These are phyloP conservation scores for Arthrinium phaeospermum DNA, from an alignment of 2,329 filamentous ascomycete genomes.

Conservation along the genomic window DNA sequence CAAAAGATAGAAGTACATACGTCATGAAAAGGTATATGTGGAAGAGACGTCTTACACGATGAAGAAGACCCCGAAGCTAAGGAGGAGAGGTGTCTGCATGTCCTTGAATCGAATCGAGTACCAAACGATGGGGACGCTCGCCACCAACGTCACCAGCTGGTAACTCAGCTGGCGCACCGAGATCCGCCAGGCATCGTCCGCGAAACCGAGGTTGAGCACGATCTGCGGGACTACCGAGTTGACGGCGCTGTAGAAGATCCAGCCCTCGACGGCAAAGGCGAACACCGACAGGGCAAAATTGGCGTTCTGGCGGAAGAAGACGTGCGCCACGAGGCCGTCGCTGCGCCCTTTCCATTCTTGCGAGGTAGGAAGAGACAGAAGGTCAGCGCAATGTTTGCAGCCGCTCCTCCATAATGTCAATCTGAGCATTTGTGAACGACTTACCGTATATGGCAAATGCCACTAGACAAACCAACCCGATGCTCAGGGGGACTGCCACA, in stretches of 20 bases:
- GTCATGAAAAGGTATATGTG: too few relatives aligned
- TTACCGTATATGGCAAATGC: constrained; percentile 48
- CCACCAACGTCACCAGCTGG: constrained; percentile 45
- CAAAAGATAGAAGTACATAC: not conserved
- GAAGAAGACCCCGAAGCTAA: constrained; percentile 54
- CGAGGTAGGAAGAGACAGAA: too few relatives aligned
- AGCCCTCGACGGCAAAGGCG: constrained; percentile 63
- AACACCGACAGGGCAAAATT: constrained; percentile 62
- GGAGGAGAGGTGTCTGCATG: constrained; percentile 51
- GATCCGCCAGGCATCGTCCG: constrained; percentile 52
- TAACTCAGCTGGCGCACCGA: constrained; percentile 54
- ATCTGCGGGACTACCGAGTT: constrained; percentile 57
- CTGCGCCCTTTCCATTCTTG: constrained; percentile 60
- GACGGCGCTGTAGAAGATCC: constrained; percentile 61
- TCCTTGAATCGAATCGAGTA: constrained; percentile 57
- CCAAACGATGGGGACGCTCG: constrained; percentile 48
- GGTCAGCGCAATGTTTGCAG: too few relatives aligned
- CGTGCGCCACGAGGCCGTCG: constrained; percentile 61
- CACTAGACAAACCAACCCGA: constrained; percentile 48
- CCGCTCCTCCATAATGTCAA: too few relatives aligned
- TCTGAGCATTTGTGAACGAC: constrained; percentile 19
- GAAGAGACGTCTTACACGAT: too few relatives aligned
- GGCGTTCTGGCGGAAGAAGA: constrained; percentile 58
- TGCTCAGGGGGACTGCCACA: constrained; percentile 46
- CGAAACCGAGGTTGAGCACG: constrained; percentile 54